A percentile compares a stretch with the other conserved stretches of the same genome.
phyloP scores from a whole-genome alignment of 495 filamentous ascomycete genomes.

The Jackrogersella multiformis region DNA sequence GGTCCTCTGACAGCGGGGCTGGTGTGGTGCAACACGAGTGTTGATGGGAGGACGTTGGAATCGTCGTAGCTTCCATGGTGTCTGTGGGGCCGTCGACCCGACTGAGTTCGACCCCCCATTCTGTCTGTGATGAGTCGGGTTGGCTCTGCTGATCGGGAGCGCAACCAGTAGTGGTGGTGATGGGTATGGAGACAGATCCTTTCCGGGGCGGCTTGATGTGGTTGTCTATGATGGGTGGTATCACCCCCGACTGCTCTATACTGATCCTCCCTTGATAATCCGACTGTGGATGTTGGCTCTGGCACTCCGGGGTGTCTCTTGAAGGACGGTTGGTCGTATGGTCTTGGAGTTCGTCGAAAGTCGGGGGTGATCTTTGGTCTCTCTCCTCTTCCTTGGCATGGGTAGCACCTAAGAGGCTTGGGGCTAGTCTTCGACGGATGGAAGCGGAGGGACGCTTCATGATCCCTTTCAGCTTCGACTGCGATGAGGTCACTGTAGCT shows the following conservation, averaged over 20 bases:
- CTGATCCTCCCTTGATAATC: slow-evolving; percentile 21
- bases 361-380: slow-evolving; percentile 37
- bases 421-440: slow-evolving; percentile 35
- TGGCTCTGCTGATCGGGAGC: slow-evolving; percentile 41
- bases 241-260: slow-evolving; percentile 8
- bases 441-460: slow-evolving; percentile 34
- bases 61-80: slow-evolving; percentile 6
- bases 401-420: slow-evolving; percentile 23
- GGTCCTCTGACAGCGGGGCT: slow-evolving; percentile 12
- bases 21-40: slow-evolving; percentile 32
- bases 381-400: slow-evolving; percentile 30
- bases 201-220: slow-evolving; percentile 16
- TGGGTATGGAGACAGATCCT: slow-evolving; percentile 62
- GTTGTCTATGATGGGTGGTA: slow-evolving; percentile 1
- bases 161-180: slow-evolving; percentile 66
- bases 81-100: slow-evolving; percentile 14
- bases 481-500: slow-evolving; percentile 49
- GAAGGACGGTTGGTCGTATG: slow-evolving; percentile 30
- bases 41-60: slow-evolving; percentile 12
- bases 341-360: slow-evolving; percentile 37
- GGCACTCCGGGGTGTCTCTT: slow-evolving; percentile 4
- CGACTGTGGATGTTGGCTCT: slow-evolving; percentile 14
- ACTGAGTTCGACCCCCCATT: slow-evolving; percentile 6
- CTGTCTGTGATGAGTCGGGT: slow-evolving; percentile 16
- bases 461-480: slow-evolving; percentile 42